These are phyloP conservation scores for Laguncularia racemosa DNA, from an alignment of 345 rosid genomes.

Conservation along the genomic window DNA sequence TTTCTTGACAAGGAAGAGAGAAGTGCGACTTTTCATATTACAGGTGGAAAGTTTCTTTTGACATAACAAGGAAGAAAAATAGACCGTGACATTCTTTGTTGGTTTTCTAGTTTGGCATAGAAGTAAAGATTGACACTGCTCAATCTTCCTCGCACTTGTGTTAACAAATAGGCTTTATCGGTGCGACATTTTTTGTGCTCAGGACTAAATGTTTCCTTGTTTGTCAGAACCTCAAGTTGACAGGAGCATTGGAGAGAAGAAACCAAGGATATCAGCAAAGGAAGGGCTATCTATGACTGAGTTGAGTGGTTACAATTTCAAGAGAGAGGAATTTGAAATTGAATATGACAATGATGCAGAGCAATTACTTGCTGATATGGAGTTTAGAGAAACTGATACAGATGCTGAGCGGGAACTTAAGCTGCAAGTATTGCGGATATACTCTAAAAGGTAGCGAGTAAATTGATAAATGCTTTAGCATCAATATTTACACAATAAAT, in stretches of 20 bases:
- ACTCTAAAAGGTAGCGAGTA: constrained; percentile 55
- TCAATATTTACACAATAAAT: background rate
- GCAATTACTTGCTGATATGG: constrained; percentile 91
- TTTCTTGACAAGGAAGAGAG: no score
- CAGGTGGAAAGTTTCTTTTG: no score
- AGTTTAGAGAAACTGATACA: constrained; percentile 69
- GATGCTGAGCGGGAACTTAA: constrained; percentile 73
- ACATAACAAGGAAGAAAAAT: no score
- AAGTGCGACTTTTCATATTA: no score
- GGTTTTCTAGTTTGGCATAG: no score
- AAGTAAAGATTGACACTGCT: no score
- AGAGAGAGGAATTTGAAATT: constrained; percentile 91
- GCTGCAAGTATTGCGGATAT: constrained; percentile 70
- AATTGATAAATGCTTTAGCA: background rate
- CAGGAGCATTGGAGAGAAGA: constrained; percentile 88
- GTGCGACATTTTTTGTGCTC: background rate
- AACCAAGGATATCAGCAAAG: constrained; percentile 58
- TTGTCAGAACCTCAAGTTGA: constrained; percentile 57
- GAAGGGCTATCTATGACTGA: constrained; percentile 69
- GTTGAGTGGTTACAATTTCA: constrained; percentile 78
- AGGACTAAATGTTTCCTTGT: constrained; percentile 9
- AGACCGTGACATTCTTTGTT: no score
- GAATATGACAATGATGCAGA: constrained; percentile 97
- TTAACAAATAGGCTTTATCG: background rate
- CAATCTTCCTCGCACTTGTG: background rate